Evolutionary conservation across 495 filamentous ascomycete genomes (phyloP), one percentile per base, ranked within the genome.

Genomic region (Lentithecium fluviatile): DNA sequence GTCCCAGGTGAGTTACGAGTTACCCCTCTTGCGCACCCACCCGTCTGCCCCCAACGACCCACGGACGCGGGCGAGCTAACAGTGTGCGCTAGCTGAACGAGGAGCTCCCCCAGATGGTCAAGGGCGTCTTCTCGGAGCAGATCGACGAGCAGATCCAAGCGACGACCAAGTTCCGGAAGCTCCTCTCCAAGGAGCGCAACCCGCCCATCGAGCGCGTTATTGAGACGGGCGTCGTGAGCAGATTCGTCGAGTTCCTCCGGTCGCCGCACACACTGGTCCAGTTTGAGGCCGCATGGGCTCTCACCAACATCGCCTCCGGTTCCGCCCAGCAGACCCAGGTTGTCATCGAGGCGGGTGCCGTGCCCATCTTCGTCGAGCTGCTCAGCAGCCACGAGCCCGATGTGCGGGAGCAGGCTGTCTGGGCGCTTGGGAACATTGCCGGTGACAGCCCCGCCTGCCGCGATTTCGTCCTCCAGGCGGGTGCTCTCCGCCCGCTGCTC

Each of bases 171-270:
- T 99, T 99, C 81, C 80, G 95, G 61, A 99, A 99, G 78, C 81
- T 99, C 21, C 80, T 99, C 5, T 96, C 90, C 58, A 99, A 99
- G 78, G 95, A 99, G 80, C 89, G 95, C 71, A 99, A 99, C 77
- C 95, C 95, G 17, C 94, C 95, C 20, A 99, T 99, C 72, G 95
- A 99, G 76, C 90, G 92, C 67, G 95, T 99, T 62, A 97, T 99
- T 72, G 94, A 97, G 83, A 97, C 95, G 58, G 95, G 95, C 62
- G 95, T 99, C 60, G 95, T 99, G 45, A 85, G 85, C 77, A 87
- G 95, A 70, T 99, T 99, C 71, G 95, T 99, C 70, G 89, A 96
- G 74, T 99, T 99, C 77, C 91, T 99, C 53, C 88, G 91, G 55
- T 99, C 95, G 26, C 95, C 95, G 52, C 95, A 99, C 73, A 99